Evolutionary conservation across 331 rosid genomes (phyloP).

Genomic region (Dryas integrifolia): DNA sequence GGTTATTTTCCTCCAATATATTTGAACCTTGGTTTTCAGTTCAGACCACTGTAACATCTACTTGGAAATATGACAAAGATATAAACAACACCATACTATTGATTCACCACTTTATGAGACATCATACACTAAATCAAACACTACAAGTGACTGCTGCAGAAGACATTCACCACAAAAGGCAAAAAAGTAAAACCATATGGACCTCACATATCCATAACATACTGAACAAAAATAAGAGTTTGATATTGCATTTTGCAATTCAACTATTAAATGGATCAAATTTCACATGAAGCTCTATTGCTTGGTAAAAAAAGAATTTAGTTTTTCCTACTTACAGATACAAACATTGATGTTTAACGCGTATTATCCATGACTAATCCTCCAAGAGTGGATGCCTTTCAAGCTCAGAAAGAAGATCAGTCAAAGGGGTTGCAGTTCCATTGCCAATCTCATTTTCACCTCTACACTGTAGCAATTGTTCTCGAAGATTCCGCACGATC

Average conservation of each 20-base stretch:
- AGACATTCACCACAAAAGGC: not conserved
- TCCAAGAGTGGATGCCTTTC: conserved; percentile 64
- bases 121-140: not conserved
- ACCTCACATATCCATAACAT: not conserved
- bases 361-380: conserved; percentile 39
- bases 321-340: conserved; percentile 31
- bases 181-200: not conserved
- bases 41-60: not conserved
- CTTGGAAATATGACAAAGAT: conserved; percentile 2
- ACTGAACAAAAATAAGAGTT: not conserved
- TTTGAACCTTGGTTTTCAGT: conserved; percentile 4
- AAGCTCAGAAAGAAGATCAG: conserved; percentile 60
- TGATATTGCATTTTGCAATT: conserved; percentile 4
- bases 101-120: not conserved
- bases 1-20: not conserved
- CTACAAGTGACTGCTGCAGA: not conserved
- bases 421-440: conserved; percentile 44
- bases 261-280: conserved; percentile 2
- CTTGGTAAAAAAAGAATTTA: conserved; percentile 14
- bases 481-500: conserved; percentile 68
- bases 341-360: conserved; percentile 19
- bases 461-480: conserved; percentile 66
- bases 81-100: not conserved
- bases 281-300: conserved; percentile 19
- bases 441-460: conserved; percentile 47